A percentile compares a stretch with the other conserved stretches of the same genome.
Conservation (phyloP, 768 basidiomycete genomes). For the Daedalea quercina region DNA sequence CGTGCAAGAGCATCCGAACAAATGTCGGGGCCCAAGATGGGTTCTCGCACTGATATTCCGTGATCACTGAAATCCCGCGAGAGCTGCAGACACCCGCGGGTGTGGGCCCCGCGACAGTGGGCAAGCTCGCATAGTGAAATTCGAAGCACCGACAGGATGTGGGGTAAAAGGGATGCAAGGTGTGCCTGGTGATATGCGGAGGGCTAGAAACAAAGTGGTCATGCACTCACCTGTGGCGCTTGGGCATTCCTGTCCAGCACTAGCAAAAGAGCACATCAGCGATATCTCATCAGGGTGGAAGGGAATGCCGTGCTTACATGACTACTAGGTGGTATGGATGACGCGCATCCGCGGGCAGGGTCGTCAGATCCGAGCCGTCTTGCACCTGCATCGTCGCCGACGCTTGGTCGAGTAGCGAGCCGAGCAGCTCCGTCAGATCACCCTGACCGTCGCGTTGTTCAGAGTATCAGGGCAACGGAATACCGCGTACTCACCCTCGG, state of each 20-base stretch:
- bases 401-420: conserved; percentile 44
- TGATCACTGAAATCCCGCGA: too few relatives aligned
- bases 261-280: conserved; percentile 27
- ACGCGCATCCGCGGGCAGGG: conserved; percentile 38
- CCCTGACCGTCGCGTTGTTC: conserved; percentile 39
- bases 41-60: too few relatives aligned
- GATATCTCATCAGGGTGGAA: not conserved
- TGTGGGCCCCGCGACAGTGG: too few relatives aligned
- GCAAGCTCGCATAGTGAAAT: too few relatives aligned
- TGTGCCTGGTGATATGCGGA: too few relatives aligned
- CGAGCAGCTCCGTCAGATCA: conserved; percentile 65
- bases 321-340: conserved; percentile 80
- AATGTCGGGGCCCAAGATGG: too few relatives aligned
- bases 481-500: conserved; percentile 48
- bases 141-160: too few relatives aligned
- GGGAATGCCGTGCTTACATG: conserved; percentile 46
- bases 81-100: too few relatives aligned
- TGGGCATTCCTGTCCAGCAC: conserved; percentile 76
- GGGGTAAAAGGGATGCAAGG: too few relatives aligned
- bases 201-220: too few relatives aligned
- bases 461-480: not conserved
- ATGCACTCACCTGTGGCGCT: conserved; percentile 53
- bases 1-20: too few relatives aligned
- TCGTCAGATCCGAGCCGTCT: conserved; percentile 33
- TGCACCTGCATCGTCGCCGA: conserved; percentile 10